Percentiles rank a stretch among this genome's conserved stretches.
These are phyloP conservation scores for Dictyostelium brefeldianum DNA, from an alignment of 78 protist species.

Conservation along the genomic window DNA sequence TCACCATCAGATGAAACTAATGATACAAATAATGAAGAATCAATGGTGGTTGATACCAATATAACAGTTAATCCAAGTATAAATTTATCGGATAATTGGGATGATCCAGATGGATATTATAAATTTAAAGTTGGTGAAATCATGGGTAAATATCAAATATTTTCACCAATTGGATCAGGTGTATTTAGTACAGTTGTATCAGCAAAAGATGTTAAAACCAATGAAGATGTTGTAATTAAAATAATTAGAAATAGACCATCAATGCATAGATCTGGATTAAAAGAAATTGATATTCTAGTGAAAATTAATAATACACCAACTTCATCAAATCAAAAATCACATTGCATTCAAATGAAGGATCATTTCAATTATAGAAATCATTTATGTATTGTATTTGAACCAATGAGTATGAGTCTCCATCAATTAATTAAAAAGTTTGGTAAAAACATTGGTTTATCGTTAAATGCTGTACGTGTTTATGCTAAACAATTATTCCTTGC, in stretches of 20 bases:
- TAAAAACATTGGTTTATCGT: conserved; percentile 83
- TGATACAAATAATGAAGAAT: background rate
- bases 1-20: conserved; percentile 61
- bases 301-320: conserved; percentile 69
- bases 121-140: conserved; percentile 87
- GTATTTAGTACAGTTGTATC: conserved; percentile 93
- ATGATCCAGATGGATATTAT: conserved; percentile 95
- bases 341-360: conserved; percentile 85
- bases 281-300: conserved; percentile 87
- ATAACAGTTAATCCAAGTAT: background rate
- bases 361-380: conserved; percentile 87
- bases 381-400: conserved; percentile 94
- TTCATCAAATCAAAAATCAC: conserved; percentile 53
- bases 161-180: conserved; percentile 89
- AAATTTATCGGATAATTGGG: conserved; percentile 89
- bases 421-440: conserved; percentile 90
- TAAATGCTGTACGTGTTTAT: conserved; percentile 90
- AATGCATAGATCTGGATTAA: conserved; percentile 87
- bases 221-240: conserved; percentile 93
- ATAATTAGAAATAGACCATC: conserved; percentile 87
- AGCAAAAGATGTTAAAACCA: conserved; percentile 80
- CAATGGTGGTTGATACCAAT: background rate
- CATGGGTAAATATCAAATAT: conserved; percentile 81
- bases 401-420: conserved; percentile 91
- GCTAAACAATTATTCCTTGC: conserved; percentile 91